Base-by-base conservation (phyloP, 73 alveolate genomes). In the Paramecium octaurelia region DNA sequence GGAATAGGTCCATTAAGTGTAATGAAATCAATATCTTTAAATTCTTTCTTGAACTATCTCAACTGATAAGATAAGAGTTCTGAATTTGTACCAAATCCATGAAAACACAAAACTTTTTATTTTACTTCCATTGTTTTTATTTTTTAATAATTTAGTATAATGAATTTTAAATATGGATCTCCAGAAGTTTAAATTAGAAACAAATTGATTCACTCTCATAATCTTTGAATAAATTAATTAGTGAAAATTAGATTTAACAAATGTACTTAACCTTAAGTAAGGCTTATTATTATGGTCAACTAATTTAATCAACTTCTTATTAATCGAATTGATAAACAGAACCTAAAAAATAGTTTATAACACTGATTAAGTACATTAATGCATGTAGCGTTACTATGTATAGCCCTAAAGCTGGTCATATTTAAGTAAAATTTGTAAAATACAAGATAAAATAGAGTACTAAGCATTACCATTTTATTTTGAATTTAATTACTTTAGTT, bases 61-160 rank as follows among this genome's bases (percentile, higher is more conserved):
- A 80, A 80, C 23, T 80, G 24, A 43, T 31, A 46, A 0, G 44
- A 40, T 18, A 80, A 20, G 9, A 80, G 21, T 18, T 80, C 75
- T 21, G 91, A 80, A 48, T 80, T 80, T 42, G 91, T 46, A 2
- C 91, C 91, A 80, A 80, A 80, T 23, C 91, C 91, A 48, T 80
- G 91, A 80, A 80, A 80, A 46, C 91, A 80, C 8, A 80, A 27
- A 12, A 80, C 46, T 23, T 80, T 80, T 80, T 75, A 38, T 75
- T 75, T 38, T 16, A 35, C 84, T 34, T 64, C 84, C 84, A 64
- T 64, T 27, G 35, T 54, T 54, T n/a, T 54, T 18, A 18, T n/a
- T 18, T 18, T 54, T 54, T 54, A 54, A 54, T 48, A 54, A 54
- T 54, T 54, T 54, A 54, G 69, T 54, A 16, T 54, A 54, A n/a